Evolutionary conservation across 768 basidiomycete genomes (phyloP), one percentile per base, ranked within the genome.

Genomic region (Boletellus ananas): DNA sequence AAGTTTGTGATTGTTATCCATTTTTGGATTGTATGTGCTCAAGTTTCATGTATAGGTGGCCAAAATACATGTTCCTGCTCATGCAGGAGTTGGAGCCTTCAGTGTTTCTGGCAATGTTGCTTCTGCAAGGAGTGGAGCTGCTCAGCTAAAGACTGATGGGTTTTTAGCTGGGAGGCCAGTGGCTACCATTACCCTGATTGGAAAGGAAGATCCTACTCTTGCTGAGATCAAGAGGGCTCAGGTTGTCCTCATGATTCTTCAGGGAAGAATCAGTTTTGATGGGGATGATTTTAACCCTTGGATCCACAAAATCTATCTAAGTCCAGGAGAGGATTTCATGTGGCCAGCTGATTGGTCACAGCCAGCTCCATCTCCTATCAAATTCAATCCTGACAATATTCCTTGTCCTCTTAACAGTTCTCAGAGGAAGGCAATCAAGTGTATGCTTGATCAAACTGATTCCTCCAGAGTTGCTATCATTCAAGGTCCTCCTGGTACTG

Each of bases 401-500:
- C 56, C 60, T 49, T 47, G 62, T 10, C 70, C 67, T 16, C 61
- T 77, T 2, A 77, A 78, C 31, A 2, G 34, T 10, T 77, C 76
- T 20, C 76, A 77, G 56, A 55, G 34, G 11, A 51, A 51, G 6
- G 74, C 76, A 18, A 55, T 75, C 13, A 52, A 45, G 3, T 55
- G 56, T 20, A 76, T 77, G 73, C 70, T 77, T 18, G 56, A 65
- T n/a, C 51, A 61, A 16, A 60, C 63, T 63, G 56, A 71, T 59
- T 34, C 58, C 25, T 39, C 55, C 54, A 58, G 75, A 57, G 31
- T 79, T 62, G 65, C 69, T 70, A 50, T 50, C 33, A 67, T 49
- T 34, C 71, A 70, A 34, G 81, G 80, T 1, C 84, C 83, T 31
- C 83, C 84, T 53, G 84, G 84, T 1, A 85, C 83, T 48, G 85